phyloP scores from a whole-genome alignment of 2,329 filamentous ascomycete species.

The Monosporascus sp. region DNA sequence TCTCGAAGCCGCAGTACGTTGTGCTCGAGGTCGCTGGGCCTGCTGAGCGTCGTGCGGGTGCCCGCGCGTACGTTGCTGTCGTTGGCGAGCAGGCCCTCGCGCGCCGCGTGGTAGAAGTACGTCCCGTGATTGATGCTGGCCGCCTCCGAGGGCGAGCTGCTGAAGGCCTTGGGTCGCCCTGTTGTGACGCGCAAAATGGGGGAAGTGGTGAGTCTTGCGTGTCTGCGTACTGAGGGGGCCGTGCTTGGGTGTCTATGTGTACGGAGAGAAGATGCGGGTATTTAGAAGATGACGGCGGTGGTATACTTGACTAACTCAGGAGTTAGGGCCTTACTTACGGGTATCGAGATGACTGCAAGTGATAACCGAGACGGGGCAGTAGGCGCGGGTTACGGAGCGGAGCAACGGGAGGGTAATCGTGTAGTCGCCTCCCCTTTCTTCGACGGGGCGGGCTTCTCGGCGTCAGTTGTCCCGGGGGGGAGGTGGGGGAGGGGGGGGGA shows the following conservation, averaged over 20 bases:
- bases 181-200: constrained; percentile 37
- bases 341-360: constrained; percentile 64
- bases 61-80: constrained; percentile 85
- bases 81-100: constrained; percentile 73
- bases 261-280: background rate
- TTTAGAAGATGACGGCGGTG: constrained; percentile 5
- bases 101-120: constrained; percentile 79
- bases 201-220: background rate
- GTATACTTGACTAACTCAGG: constrained; percentile 20
- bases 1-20: constrained; percentile 80
- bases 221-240: background rate
- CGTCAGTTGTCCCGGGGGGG: constrained; percentile 62
- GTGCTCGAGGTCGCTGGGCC: constrained; percentile 76
- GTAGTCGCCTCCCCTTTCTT: constrained; percentile 62
- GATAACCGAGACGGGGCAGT: constrained; percentile 58
- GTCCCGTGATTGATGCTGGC: constrained; percentile 82
- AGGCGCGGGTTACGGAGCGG: constrained; percentile 54
- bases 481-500: constrained; percentile 69
- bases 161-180: constrained; percentile 83
- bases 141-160: constrained; percentile 69
- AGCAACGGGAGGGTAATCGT: constrained; percentile 58
- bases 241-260: background rate
- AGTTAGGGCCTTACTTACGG: constrained; percentile 37
- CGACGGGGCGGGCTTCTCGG: constrained; percentile 61
- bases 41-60: constrained; percentile 76